Evolutionary conservation across 1,284 basidiomycete species (phyloP).

Genomic region (Amylostereum areolatum): DNA sequence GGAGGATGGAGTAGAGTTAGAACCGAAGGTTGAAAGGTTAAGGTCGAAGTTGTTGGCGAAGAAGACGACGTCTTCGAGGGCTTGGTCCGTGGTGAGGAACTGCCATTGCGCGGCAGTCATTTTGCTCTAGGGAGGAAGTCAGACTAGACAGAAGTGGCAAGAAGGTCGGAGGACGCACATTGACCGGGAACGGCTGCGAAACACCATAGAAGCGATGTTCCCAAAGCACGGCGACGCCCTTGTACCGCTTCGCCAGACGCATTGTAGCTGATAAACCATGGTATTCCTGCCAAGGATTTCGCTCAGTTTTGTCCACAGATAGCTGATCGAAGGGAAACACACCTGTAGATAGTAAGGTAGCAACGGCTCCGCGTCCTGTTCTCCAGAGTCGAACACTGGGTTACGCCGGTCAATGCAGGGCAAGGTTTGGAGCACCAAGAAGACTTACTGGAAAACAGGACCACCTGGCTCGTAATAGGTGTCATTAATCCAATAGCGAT

Average conservation of each 20-base stretch:
- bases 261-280: constrained; percentile 44
- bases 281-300: constrained; percentile 30
- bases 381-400: constrained; percentile 45
- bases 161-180: constrained; percentile 22
- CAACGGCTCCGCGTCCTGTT: constrained; percentile 42
- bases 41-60: constrained; percentile 43
- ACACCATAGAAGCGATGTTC: constrained; percentile 54
- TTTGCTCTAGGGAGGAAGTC: constrained; percentile 27
- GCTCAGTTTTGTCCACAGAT: not conserved
- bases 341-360: constrained; percentile 42
- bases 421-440: not conserved
- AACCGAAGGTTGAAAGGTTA: constrained; percentile 15
- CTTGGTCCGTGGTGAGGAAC: constrained; percentile 52
- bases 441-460: constrained; percentile 36
- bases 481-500: constrained; percentile 50
- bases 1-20: constrained; percentile 9
- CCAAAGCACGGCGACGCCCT: constrained; percentile 45
- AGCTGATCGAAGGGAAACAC: not conserved
- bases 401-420: not conserved
- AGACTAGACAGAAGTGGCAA: not conserved
- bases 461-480: constrained; percentile 48
- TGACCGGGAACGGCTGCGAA: constrained; percentile 45
- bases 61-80: constrained; percentile 51
- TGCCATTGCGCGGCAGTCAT: constrained; percentile 48
- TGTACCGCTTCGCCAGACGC: constrained; percentile 40